Evolutionary conservation across 257 asterid species (phyloP).

Genomic region (Marsdenia floribunda): DNA sequence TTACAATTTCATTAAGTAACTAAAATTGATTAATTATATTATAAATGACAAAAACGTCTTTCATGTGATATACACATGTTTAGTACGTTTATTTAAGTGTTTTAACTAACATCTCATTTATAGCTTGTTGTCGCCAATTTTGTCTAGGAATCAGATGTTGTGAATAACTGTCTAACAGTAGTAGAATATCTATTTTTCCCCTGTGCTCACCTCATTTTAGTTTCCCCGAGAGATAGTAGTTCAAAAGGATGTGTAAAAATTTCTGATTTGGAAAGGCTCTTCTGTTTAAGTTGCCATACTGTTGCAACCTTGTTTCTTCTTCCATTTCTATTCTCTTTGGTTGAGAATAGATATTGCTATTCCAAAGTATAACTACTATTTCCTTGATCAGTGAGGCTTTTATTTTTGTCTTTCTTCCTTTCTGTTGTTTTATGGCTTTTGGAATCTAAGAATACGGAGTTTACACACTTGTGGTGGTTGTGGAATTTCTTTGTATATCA

Average conservation of each 20-base stretch:
- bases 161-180: not conserved
- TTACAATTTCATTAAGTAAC: too few species aligned
- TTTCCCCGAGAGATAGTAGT: not conserved
- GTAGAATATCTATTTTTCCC: not conserved
- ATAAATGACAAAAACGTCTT: too few species aligned
- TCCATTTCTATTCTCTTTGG: constrained; percentile 1
- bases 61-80: too few species aligned
- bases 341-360: too few species aligned
- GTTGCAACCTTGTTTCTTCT: not conserved
- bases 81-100: too few species aligned
- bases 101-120: too few species aligned
- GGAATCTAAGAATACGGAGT: not conserved
- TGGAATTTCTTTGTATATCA: not conserved
- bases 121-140: not conserved
- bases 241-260: not conserved
- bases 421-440: not conserved
- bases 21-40: too few species aligned
- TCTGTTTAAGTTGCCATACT: not conserved
- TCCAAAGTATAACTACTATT: not conserved
- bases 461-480: not conserved
- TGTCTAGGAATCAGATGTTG: not conserved
- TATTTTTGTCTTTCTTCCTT: not conserved
- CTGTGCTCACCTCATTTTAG: not conserved
- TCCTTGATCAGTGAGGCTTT: not conserved
- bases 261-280: not conserved